Evolutionary conservation across 352 stramenopile species (phyloP).

Genomic region (Globisporangium alternatum): DNA sequence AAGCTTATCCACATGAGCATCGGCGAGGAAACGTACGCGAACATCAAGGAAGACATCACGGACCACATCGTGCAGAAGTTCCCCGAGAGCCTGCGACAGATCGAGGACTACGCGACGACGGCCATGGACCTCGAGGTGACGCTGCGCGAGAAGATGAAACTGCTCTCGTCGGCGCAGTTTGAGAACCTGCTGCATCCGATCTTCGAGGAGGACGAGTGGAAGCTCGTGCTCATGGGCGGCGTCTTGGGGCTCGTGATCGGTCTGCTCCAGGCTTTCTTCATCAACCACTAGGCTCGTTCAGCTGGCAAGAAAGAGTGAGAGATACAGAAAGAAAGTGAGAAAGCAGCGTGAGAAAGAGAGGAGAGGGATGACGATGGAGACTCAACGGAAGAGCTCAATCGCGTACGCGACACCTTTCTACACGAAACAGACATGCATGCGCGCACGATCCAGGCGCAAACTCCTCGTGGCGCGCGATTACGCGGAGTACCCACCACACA

Average conservation of each 20-base stretch:
- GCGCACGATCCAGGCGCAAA: neutral
- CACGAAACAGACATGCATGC: neutral
- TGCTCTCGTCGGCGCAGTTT: conserved; percentile 88
- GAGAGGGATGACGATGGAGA: neutral
- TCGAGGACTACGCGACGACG: conserved; percentile 92
- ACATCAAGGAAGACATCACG: conserved; percentile 87
- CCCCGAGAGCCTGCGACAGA: conserved; percentile 83
- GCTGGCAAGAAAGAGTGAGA: neutral
- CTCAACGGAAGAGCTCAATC: neutral
- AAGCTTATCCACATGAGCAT: conserved; percentile 86
- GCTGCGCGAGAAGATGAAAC: conserved; percentile 91
- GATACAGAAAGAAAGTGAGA: neutral
- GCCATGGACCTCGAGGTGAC: conserved; percentile 91
- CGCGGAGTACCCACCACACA: neutral
- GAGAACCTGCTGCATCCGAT: conserved; percentile 96
- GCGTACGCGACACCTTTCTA: neutral
- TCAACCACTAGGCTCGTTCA: conserved; percentile 55
- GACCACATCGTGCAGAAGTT: conserved; percentile 88
- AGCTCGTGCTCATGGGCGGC: conserved; percentile 96
- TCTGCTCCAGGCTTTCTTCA: conserved; percentile 89
- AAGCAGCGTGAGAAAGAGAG: neutral
- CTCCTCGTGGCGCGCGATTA: conserved; percentile 11
- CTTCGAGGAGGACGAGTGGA: conserved; percentile 99
- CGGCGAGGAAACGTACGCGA: conserved; percentile 78
- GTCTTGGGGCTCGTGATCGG: conserved; percentile 91